Conservation (phyloP, 495 filamentous ascomycete genomes). For the Monascus purpureus region DNA sequence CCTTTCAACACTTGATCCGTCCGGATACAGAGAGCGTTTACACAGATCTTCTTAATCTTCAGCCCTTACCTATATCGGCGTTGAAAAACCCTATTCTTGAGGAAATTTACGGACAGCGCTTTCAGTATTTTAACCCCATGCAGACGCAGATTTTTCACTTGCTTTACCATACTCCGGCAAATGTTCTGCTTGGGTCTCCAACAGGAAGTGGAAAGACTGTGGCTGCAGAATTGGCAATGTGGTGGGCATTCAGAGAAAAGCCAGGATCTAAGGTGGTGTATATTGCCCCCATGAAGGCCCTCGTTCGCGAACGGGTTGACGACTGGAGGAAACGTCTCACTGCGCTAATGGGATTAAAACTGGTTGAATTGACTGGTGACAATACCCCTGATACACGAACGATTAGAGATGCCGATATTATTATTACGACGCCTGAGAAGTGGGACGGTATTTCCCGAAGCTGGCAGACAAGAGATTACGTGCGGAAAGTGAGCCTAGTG, state of each 20-base stretch:
- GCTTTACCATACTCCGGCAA: conserved; percentile 78
- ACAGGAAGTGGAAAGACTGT: conserved; percentile 97
- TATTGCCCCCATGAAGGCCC: conserved; percentile 97
- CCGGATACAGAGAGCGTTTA: conserved; percentile 97
- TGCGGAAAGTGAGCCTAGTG: conserved; percentile 86
- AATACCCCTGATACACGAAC: conserved; percentile 94
- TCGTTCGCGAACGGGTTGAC: conserved; percentile 90
- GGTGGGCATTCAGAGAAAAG: conserved; percentile 95
- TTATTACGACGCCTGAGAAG: conserved; percentile 97
- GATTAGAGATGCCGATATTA: conserved; percentile 91
- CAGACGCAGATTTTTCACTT: conserved; percentile 97
- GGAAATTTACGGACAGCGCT: conserved; percentile 74
- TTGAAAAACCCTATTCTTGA: conserved; percentile 79
- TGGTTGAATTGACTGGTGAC: conserved; percentile 95
- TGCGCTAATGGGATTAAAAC: conserved; percentile 66
- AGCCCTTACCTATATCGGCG: conserved; percentile 77
- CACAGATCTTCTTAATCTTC: conserved; percentile 82
- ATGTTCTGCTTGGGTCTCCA: conserved; percentile 91
- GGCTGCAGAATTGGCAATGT: conserved; percentile 96
- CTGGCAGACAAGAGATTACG: conserved; percentile 95
- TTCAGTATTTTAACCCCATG: conserved; percentile 98
- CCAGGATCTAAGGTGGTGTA: conserved; percentile 98
- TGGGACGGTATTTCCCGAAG: conserved; percentile 99
- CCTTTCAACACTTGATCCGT: conserved; percentile 94
- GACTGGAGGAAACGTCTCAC: conserved; percentile 88